Evolutionary conservation across 1,139 yeast species (phyloP).

Genomic region (Blastobotrys proliferans): DNA sequence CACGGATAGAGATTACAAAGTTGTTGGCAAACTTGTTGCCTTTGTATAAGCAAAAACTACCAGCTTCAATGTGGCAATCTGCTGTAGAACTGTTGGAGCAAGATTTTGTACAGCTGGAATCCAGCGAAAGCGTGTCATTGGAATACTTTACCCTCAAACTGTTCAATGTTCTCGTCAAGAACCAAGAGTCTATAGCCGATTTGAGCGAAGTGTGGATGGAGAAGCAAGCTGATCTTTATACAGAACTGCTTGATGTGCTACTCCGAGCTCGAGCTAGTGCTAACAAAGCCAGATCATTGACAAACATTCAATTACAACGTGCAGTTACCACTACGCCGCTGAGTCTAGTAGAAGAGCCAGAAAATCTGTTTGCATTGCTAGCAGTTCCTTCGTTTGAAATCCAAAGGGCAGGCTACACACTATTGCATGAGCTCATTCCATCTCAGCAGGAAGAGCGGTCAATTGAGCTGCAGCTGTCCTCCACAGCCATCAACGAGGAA

Average conservation of each 20-base stretch:
- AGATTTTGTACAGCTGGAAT: constrained; percentile 36
- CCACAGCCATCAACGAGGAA: constrained; percentile 19
- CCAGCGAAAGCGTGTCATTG: constrained; percentile 34
- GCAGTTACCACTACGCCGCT: constrained; percentile 19
- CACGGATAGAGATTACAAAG: constrained; percentile 51
- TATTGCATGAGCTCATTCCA: constrained; percentile 42
- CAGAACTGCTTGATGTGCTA: constrained; percentile 37
- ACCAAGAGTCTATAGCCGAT: constrained; percentile 30
- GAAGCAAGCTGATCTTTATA: constrained; percentile 30
- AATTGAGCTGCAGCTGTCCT: constrained; percentile 27
- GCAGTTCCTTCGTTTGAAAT: constrained; percentile 27
- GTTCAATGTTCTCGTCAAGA: constrained; percentile 34
- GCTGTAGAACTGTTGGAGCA: constrained; percentile 23
- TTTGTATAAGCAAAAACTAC: constrained; percentile 26
- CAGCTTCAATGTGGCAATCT: constrained; percentile 26
- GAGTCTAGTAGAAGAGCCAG: constrained; percentile 32
- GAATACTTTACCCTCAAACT: constrained; percentile 48
- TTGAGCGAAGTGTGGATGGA: constrained; percentile 35
- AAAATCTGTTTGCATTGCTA: constrained; percentile 32
- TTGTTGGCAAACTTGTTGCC: constrained; percentile 44
- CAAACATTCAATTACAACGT: constrained; percentile 18
- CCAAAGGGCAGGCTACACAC: constrained; percentile 42
- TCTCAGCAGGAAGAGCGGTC: constrained; percentile 37
- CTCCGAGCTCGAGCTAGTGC: constrained; percentile 16
- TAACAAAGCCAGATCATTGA: constrained; percentile 15